Evolutionary conservation across 805 yeast species (phyloP), one percentile per base, ranked within the genome.

Genomic region (Ogataea trehalophila): DNA sequence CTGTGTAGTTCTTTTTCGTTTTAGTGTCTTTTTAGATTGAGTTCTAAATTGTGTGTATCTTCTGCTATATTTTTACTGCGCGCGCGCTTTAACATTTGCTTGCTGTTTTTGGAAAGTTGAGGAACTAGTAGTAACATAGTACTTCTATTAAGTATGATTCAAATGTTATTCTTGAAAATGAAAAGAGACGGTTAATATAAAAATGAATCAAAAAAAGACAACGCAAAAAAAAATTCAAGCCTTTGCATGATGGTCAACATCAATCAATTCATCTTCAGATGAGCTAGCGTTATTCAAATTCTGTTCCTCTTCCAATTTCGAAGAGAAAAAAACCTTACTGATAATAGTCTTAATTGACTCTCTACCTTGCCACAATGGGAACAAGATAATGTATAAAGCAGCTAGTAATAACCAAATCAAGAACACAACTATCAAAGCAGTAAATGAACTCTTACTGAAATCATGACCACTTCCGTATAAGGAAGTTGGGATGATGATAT

Each of bases 391-490:
- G 50, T 64, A 68, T 2, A 57, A 16, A 1, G 72, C 65, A 2
- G 74, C 70, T 3, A 59, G 29, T 5, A 70, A n/a, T 13, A 71
- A 47, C 68, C 71, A 67, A 13, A 70, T 66, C 56, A 68, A 49
- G 61, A 69, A 61, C n/a, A 72, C 58, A 17, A 70, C 57, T 39
- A 69, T 65, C 59, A 66, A 68, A 15, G 58, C 70, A 11, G 62
- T 63, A 55, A 72, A 71, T 37, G 65, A 68, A 17, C 50, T 50
- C 53, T 66, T 66, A 37, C 68, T 65, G 43, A 71, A 65, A 16
- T 61, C 65, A 35, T 66, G 65, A 17, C 62, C 53, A 26, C 68
- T 52, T 4, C 72, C 74, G 50, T 67, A 65, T 35, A 66, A 54
- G 0, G 67, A 61, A 33, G 60, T 48, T 1, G 72, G 67, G 31